These are phyloP conservation scores for Dimocarpus longan DNA, from an alignment of 345 rosid genomes.

Conservation along the genomic window DNA sequence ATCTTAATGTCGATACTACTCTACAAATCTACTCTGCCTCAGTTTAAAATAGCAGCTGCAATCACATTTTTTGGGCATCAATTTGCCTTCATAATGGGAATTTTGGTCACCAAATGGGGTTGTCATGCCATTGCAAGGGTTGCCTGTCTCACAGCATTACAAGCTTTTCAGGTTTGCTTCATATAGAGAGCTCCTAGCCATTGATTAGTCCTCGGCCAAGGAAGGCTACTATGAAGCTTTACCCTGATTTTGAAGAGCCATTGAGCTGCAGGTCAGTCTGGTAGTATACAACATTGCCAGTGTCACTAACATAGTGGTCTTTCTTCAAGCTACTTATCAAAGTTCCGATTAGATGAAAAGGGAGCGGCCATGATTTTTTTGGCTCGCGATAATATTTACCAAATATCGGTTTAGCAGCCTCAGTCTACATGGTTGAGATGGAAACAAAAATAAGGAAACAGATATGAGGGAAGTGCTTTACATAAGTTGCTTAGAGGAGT, in stretches of 20 bases:
- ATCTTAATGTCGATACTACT: neutral
- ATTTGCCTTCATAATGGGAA: constrained; percentile 3
- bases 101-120: neutral
- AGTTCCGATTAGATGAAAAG: constrained; percentile 40
- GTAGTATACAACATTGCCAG: constrained; percentile 50
- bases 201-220: neutral
- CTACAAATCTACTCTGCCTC: neutral
- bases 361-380: constrained; percentile 48
- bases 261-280: constrained; percentile 34
- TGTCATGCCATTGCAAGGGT: neutral
- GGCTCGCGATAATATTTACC: constrained; percentile 60
- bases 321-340: constrained; percentile 42
- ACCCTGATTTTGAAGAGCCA: neutral
- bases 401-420: constrained; percentile 56
- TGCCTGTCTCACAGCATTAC: neutral
- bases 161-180: neutral
- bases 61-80: neutral
- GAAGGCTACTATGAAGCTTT: neutral
- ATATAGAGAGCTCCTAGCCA: neutral
- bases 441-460: neutral
- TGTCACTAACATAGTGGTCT: constrained; percentile 55
- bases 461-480: neutral
- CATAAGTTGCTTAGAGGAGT: neutral
- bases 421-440: constrained; percentile 32
- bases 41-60: neutral